Conservation (phyloP, 371 early-diverging fungal genomes). For the Actinomucor elegans region DNA sequence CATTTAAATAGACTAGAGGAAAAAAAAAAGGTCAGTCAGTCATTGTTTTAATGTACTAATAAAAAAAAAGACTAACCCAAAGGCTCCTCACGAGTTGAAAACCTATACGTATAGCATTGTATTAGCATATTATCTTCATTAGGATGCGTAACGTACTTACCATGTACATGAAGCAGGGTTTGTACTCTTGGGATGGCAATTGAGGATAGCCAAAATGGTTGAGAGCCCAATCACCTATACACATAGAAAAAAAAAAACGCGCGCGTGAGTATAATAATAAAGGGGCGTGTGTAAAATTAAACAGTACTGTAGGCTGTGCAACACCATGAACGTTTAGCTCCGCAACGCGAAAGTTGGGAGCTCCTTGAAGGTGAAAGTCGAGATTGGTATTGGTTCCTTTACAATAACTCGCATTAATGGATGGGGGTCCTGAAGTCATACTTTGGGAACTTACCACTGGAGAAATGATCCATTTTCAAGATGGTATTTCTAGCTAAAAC, state of each 20-base stretch:
- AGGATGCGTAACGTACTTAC: too few relatives aligned
- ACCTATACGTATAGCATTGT: slow-evolving; percentile 44
- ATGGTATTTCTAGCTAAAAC: slow-evolving; percentile 63
- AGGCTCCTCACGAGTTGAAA: slow-evolving; percentile 75
- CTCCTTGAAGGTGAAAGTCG: slow-evolving; percentile 68
- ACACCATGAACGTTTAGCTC: slow-evolving; percentile 68
- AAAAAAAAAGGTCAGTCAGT: neutral
- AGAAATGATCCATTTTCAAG: slow-evolving; percentile 70
- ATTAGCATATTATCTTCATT: too few relatives aligned
- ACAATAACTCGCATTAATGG: neutral
- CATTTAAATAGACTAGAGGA: slow-evolving; percentile 54
- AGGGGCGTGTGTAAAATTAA: too few relatives aligned
- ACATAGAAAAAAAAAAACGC: too few relatives aligned
- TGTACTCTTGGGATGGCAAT: slow-evolving; percentile 49
- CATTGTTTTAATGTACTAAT: neutral
- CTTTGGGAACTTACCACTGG: slow-evolving; percentile 38
- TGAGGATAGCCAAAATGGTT: slow-evolving; percentile 62
- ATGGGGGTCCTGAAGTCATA: neutral
- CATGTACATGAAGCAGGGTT: slow-evolving; percentile 39
- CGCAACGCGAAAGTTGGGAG: slow-evolving; percentile 71
- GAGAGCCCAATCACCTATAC: slow-evolving; percentile 56
- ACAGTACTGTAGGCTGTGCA: slow-evolving; percentile 71
- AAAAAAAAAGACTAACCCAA: slow-evolving; percentile 49
- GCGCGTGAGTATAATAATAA: too few relatives aligned
- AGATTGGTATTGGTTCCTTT: slow-evolving; percentile 57